Evolutionary conservation across 352 stramenopile genomes (phyloP).

Genomic region (Saprolegnia parasitica): DNA sequence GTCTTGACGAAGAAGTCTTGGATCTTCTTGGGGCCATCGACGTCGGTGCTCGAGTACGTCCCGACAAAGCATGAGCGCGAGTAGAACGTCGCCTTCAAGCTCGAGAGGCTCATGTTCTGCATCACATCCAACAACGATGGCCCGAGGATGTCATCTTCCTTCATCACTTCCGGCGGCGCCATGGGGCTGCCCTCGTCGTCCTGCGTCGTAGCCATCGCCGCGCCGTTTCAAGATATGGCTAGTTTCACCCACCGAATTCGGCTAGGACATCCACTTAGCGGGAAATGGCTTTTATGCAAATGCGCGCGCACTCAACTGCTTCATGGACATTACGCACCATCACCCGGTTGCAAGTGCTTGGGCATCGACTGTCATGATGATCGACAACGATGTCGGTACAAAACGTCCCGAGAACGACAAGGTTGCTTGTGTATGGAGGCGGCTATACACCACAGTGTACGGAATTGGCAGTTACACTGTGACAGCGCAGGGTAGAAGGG

Average conservation of each 20-base stretch:
- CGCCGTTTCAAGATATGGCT: not conserved
- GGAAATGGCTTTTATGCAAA: too few species aligned
- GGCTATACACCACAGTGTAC: too few species aligned
- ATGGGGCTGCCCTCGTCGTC: not conserved
- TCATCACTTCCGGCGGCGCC: not conserved
- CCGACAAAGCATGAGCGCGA: slow-evolving; percentile 47
- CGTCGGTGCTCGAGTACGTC: slow-evolving; percentile 35
- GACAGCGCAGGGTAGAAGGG: too few species aligned
- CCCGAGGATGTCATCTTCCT: slow-evolving; percentile 14
- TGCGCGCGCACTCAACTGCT: too few species aligned
- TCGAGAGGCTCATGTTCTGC: slow-evolving; percentile 15
- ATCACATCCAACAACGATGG: slow-evolving; percentile 22
- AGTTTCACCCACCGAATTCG: not conserved
- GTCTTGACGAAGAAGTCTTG: slow-evolving; percentile 63
- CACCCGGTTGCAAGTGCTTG: too few species aligned
- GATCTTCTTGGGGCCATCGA: slow-evolving; percentile 49
- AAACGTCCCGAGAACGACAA: too few species aligned
- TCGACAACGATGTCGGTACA: too few species aligned
- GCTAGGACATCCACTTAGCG: too few species aligned
- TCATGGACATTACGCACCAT: too few species aligned
- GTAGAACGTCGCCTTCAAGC: slow-evolving; percentile 19
- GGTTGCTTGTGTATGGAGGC: too few species aligned
- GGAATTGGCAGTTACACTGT: too few species aligned
- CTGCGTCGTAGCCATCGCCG: not conserved
- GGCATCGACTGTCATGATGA: too few species aligned